phyloP scores from a whole-genome alignment of 495 filamentous ascomycete species.

The Evernia prunastri region DNA sequence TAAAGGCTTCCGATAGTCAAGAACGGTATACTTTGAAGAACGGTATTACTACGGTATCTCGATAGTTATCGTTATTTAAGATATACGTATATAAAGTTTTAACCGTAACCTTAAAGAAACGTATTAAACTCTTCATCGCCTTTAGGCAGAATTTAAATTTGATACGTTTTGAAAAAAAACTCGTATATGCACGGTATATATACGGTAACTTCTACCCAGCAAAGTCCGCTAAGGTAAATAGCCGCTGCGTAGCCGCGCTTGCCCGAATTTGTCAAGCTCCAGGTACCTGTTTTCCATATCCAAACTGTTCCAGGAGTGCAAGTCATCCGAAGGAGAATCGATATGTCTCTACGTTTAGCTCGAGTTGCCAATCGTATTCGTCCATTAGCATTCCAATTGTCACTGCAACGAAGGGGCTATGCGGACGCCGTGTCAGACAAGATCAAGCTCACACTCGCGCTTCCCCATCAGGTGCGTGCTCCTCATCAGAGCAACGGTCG shows the following conservation, averaged over 20 bases:
- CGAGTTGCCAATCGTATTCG: slow-evolving; percentile 76
- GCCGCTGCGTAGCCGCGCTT: slow-evolving; percentile 6
- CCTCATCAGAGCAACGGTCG: background rate
- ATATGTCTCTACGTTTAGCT: slow-evolving; percentile 85
- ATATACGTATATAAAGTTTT: too few relatives aligned
- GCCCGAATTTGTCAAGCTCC: background rate
- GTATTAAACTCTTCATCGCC: too few relatives aligned
- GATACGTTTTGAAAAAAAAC: too few relatives aligned
- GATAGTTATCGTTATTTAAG: too few relatives aligned
- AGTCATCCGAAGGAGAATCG: background rate
- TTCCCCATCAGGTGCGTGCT: slow-evolving; percentile 89
- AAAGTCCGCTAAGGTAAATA: background rate
- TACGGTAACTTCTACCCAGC: too few relatives aligned
- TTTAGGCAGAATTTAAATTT: too few relatives aligned
- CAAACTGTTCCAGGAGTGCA: background rate
- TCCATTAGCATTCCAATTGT: slow-evolving; percentile 59
- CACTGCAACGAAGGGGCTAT: slow-evolving; percentile 79
- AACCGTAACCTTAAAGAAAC: too few relatives aligned
- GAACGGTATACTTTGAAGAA: too few relatives aligned
- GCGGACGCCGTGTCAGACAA: slow-evolving; percentile 91
- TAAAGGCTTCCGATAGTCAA: too few relatives aligned
- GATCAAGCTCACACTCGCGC: slow-evolving; percentile 94
- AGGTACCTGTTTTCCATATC: background rate
- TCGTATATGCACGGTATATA: too few relatives aligned
- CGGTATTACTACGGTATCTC: too few relatives aligned